phyloP scores from a whole-genome alignment of 1,139 yeast genomes.

The Pneumocystis carinii region DNA sequence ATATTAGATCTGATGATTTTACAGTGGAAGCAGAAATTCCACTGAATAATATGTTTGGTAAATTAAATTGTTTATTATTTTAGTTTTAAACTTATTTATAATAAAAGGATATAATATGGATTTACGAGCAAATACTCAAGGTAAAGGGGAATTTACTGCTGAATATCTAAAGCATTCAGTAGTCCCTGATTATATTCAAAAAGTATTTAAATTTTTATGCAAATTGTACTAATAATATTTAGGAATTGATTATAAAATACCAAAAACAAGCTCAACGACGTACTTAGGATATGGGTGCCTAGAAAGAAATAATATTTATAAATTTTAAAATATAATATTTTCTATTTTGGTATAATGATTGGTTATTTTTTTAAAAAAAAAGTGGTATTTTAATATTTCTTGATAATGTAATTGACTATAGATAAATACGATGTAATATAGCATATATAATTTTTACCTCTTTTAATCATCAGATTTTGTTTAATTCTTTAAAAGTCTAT shows the following conservation, averaged over 20 bases:
- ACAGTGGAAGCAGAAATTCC: conserved; percentile 90
- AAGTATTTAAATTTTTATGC: conserved; percentile 22
- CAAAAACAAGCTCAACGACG: background rate
- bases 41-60: conserved; percentile 24
- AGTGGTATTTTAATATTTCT: no score
- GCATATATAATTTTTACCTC: no score
- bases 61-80: background rate
- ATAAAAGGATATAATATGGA: conserved; percentile 95
- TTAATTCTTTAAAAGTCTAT: no score
- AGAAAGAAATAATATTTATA: background rate
- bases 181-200: conserved; percentile 80
- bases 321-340: background rate
- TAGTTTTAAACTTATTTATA: conserved; percentile 32
- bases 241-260: background rate
- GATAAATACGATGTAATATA: no score
- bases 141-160: conserved; percentile 93
- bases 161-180: conserved; percentile 90
- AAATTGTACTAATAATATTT: background rate
- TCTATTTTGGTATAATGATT: no score
- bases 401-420: no score
- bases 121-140: conserved; percentile 93
- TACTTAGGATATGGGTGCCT: background rate
- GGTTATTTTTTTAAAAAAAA: no score
- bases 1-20: conserved; percentile 87
- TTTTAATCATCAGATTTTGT: background rate